A percentile compares a stretch with the other conserved stretches of the same genome.
Evolutionary conservation across 306 rosid genomes (phyloP).

Genomic region (Morella rubra): DNA sequence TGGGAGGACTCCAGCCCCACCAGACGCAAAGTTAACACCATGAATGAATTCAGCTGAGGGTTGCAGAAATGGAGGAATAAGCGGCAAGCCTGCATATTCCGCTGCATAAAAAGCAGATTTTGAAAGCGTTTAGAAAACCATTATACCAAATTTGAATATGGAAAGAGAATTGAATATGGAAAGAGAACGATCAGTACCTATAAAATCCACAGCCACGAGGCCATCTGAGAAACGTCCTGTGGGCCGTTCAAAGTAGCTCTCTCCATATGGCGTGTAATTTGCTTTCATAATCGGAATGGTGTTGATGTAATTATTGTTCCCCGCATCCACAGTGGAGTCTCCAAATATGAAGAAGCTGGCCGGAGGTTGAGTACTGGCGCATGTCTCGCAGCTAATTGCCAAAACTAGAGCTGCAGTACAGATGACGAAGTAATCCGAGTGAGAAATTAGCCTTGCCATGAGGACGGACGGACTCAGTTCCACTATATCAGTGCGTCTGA

Average conservation of each 20-base stretch:
- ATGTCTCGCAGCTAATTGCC: constrained; percentile 27
- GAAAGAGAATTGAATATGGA: not conserved
- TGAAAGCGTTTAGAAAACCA: not conserved
- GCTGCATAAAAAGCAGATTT: constrained; percentile 34
- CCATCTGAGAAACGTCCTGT: no score
- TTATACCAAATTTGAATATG: not conserved
- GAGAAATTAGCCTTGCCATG: constrained; percentile 38
- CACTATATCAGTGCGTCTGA: no score
- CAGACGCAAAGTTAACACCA: constrained; percentile 83
- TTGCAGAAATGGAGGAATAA: constrained; percentile 50
- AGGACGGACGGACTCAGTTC: not conserved
- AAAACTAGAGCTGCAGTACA: constrained; percentile 13
- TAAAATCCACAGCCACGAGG: constrained; percentile 18
- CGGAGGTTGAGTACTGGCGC: not conserved
- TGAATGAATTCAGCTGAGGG: constrained; percentile 41
- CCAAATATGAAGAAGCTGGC: constrained; percentile 54
- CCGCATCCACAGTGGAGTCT: constrained; percentile 61
- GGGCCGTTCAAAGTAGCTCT: no score
- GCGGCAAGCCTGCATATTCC: constrained; percentile 57
- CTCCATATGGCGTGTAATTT: constrained; percentile 25
- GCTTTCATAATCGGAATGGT: constrained; percentile 53
- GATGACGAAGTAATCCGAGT: constrained; percentile 19
- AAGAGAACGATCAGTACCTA: constrained; percentile 39
- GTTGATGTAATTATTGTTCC: constrained; percentile 63
- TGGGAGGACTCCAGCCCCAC: constrained; percentile 66